Conservation (phyloP, 768 basidiomycete species). For the Boletales sp. region DNA sequence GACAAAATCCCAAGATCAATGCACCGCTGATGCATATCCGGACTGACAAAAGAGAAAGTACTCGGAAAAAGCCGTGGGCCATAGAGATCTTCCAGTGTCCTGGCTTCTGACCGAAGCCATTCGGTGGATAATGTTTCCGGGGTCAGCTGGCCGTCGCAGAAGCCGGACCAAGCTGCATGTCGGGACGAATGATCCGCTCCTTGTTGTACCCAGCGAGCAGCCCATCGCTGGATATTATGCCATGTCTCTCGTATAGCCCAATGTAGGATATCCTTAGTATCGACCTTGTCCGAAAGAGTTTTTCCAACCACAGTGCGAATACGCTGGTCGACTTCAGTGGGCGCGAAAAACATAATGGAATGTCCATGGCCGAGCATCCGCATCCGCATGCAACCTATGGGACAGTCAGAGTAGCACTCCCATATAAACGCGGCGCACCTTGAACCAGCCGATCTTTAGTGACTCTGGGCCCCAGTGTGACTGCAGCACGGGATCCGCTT, state of each 20-base stretch:
- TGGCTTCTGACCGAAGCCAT: constrained; percentile 14
- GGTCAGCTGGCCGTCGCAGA: neutral
- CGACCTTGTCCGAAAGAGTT: neutral
- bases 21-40: constrained; percentile 4
- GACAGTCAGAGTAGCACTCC: neutral
- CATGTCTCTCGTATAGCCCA: neutral
- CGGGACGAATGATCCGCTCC: neutral
- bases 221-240: neutral
- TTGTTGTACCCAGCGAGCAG: neutral
- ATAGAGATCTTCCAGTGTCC: constrained; percentile 35
- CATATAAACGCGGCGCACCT: neutral
- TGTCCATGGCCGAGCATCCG: neutral
- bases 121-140: neutral
- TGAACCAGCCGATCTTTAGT: neutral
- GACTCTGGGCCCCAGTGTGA: neutral
- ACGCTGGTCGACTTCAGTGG: neutral
- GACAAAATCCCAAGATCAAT: constrained; percentile 5
- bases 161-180: neutral
- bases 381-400: neutral
- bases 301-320: neutral
- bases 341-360: neutral
- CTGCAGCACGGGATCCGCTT: neutral
- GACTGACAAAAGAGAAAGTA: constrained; percentile 24
- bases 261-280: neutral
- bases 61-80: neutral